Evolutionary conservation across 78 protist genomes (phyloP).

Genomic region (Speleostelium caveatum): DNA sequence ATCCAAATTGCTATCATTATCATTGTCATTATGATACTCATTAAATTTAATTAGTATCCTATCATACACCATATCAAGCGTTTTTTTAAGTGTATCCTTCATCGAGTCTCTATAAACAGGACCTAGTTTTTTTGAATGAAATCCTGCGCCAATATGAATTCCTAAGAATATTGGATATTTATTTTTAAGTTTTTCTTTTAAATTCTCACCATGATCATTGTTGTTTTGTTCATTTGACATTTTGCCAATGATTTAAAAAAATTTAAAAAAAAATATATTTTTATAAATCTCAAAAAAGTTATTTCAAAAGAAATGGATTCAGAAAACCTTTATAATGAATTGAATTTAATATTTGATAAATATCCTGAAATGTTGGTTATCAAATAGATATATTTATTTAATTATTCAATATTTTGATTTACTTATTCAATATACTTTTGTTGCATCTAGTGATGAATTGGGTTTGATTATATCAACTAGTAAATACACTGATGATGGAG

Average conservation of each 20-base stretch:
- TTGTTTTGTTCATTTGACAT: too few species aligned
- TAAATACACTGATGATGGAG: neutral
- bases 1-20: neutral
- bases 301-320: too few species aligned
- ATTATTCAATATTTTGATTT: too few species aligned
- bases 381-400: too few species aligned
- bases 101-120: slow-evolving; percentile 22
- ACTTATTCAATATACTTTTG: too few species aligned
- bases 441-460: slow-evolving; percentile 40
- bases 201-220: neutral
- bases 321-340: too few species aligned
- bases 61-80: neutral
- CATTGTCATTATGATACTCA: too few species aligned
- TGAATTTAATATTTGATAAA: too few species aligned
- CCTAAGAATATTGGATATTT: slow-evolving; percentile 58
- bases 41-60: neutral
- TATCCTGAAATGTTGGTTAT: too few species aligned
- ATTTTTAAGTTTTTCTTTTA: neutral
- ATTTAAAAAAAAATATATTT: too few species aligned
- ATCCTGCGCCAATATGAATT: slow-evolving; percentile 79
- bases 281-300: too few species aligned
- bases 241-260: too few species aligned
- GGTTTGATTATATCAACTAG: slow-evolving; percentile 55
- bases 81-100: slow-evolving; percentile 2
- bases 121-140: slow-evolving; percentile 45